Evolutionary conservation across 192 early-diverging fungal genomes (phyloP).

Genomic region (Neocallimastix lanati): DNA sequence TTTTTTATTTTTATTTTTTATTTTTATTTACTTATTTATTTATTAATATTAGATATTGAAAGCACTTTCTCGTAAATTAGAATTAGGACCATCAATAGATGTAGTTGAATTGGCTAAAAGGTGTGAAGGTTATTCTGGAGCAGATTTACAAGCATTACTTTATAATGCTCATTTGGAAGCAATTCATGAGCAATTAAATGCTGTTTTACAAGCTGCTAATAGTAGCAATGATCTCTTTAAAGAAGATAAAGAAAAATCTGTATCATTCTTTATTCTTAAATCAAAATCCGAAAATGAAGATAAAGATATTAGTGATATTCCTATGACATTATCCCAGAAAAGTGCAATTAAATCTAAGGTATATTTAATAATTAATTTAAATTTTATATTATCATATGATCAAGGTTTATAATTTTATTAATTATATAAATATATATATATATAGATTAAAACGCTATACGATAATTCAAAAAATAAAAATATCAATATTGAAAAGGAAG

Average conservation of each 20-base stretch:
- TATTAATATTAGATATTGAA: constrained; percentile 51
- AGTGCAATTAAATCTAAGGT: background rate
- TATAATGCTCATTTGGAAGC: constrained; percentile 84
- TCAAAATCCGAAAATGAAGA: background rate
- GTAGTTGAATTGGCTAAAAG: constrained; percentile 35
- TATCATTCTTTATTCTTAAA: background rate
- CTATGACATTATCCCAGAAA: background rate
- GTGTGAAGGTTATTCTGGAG: constrained; percentile 67
- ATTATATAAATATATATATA: no score
- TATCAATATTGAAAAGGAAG: background rate
- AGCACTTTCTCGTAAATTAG: constrained; percentile 53
- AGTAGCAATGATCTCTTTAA: background rate
- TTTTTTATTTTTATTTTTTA: no score
- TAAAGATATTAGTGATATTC: background rate
- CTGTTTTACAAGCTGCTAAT: background rate
- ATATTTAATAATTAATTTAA: no score
- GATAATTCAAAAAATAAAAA: background rate
- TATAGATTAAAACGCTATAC: background rate
- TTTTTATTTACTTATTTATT: no score
- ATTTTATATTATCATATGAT: no score
- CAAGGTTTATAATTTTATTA: no score
- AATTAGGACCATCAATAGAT: constrained; percentile 38
- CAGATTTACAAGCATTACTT: constrained; percentile 83
- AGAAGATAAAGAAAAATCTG: background rate
- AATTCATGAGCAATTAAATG: constrained; percentile 41